phyloP scores from a whole-genome alignment of 768 basidiomycete genomes.

The Rhizopogon vinicolor region DNA sequence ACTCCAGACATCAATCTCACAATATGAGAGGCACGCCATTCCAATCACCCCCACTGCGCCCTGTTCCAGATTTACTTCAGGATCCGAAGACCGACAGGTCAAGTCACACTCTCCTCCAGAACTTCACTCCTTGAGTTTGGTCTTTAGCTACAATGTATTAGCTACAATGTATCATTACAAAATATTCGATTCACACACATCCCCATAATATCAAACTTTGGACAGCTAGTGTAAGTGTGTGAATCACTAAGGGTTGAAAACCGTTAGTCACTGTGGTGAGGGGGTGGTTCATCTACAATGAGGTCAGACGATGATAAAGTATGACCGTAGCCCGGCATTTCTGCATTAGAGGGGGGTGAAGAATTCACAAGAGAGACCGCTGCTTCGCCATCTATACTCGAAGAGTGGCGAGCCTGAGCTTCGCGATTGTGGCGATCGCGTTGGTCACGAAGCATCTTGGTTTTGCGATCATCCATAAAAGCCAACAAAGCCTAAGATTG shows the following conservation, averaged over 20 bases:
- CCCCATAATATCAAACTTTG: neutral
- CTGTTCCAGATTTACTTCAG: constrained; percentile 22
- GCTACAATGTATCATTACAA: neutral
- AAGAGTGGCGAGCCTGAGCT: constrained; percentile 11
- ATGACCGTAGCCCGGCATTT: constrained; percentile 25
- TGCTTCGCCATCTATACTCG: neutral
- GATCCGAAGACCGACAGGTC: constrained; percentile 6
- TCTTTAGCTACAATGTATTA: neutral
- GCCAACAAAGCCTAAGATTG: constrained; percentile 63
- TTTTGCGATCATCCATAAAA: constrained; percentile 73
- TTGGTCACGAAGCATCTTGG: constrained; percentile 49
- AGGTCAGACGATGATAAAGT: constrained; percentile 9
- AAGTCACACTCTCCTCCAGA: constrained; percentile 3
- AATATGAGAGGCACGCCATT: constrained; percentile 28
- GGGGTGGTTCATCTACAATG: constrained; percentile 15
- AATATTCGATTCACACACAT: neutral
- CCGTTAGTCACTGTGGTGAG: constrained; percentile 10
- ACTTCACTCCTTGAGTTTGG: neutral
- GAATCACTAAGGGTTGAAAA: neutral
- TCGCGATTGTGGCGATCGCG: constrained; percentile 51
- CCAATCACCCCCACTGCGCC: constrained; percentile 33
- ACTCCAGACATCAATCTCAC: neutral
- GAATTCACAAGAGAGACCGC: neutral
- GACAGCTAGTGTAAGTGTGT: too few species aligned
- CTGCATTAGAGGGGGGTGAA: neutral